These are phyloP conservation scores for Notholithocarpus densiflorus DNA, from an alignment of 306 rosid genomes.

Conservation along the genomic window DNA sequence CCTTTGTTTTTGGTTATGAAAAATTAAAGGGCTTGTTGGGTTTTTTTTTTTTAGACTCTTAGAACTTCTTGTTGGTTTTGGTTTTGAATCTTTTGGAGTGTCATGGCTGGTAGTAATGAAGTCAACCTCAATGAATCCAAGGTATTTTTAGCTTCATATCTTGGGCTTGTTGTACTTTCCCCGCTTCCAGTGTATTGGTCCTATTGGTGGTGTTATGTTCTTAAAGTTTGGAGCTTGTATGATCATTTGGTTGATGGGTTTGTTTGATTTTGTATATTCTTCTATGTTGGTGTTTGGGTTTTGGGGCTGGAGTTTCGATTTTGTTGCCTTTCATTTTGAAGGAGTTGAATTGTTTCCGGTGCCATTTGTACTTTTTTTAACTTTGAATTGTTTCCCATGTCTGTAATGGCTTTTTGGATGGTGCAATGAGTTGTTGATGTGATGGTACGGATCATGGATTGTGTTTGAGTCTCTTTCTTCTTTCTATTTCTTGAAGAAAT, in stretches of 20 bases:
- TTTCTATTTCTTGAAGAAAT: slow-evolving; percentile 16
- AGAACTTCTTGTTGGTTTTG: slow-evolving; percentile 18
- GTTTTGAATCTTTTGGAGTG: slow-evolving; percentile 23
- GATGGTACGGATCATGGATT: slow-evolving; percentile 23
- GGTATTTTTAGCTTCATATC: slow-evolving; percentile 39
- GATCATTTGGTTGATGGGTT: slow-evolving; percentile 9
- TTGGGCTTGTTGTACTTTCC: not conserved
- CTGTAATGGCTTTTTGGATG: not conserved
- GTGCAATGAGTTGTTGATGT: slow-evolving; percentile 17
- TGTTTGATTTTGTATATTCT: slow-evolving; percentile 1
- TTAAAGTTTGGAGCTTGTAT: slow-evolving; percentile 2
- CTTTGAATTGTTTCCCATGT: not conserved
- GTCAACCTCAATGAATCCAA: slow-evolving; percentile 79
- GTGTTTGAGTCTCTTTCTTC: slow-evolving; percentile 23
- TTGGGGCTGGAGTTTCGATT: not conserved
- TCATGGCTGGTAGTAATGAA: slow-evolving; percentile 67
- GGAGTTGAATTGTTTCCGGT: not conserved
- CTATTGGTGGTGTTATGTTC: not conserved
- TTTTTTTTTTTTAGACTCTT: not conserved
- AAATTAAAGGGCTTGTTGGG: slow-evolving; percentile 18
- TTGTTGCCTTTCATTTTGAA: not conserved
- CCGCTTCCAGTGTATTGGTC: not conserved
- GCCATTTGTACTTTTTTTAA: not conserved
- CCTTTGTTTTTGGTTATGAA: too few species aligned
- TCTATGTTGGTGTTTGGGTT: slow-evolving; percentile 8